Conservation (phyloP, 306 rosid species). For the Cucumis melo region DNA sequence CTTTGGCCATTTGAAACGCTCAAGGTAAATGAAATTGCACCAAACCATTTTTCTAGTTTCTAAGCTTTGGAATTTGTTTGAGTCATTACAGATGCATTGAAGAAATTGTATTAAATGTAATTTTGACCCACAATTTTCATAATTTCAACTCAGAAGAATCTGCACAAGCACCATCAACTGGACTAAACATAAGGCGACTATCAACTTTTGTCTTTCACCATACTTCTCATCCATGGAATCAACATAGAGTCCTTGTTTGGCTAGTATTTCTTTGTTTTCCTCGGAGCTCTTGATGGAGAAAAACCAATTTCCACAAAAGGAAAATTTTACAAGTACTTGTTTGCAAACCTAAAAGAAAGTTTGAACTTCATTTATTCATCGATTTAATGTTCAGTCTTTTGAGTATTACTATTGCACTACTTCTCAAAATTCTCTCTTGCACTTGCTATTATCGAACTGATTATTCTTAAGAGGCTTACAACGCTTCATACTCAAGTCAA, state of each 20-base stretch:
- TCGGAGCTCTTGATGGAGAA: neutral
- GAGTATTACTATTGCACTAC: neutral
- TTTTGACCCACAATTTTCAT: slow-evolving; percentile 2
- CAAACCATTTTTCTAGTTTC: neutral
- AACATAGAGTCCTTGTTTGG: slow-evolving; percentile 69
- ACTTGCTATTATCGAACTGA: neutral
- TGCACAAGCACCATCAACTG: slow-evolving; percentile 16
- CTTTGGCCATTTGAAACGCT: slow-evolving; percentile 33
- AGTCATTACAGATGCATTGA: neutral
- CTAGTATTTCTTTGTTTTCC: slow-evolving; percentile 44
- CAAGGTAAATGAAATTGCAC: slow-evolving; percentile 28
- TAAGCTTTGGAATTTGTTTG: neutral
- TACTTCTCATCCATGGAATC: slow-evolving; percentile 85
- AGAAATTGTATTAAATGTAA: neutral
- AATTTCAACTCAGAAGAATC: slow-evolving; percentile 38
- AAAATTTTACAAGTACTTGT: too few species aligned
- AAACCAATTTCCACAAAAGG: neutral
- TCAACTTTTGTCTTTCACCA: slow-evolving; percentile 54
- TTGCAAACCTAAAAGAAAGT: neutral
- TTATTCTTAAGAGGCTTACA: neutral
- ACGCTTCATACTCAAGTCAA: neutral
- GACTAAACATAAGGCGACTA: slow-evolving; percentile 38
- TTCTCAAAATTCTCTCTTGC: neutral
- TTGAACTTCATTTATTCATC: neutral
- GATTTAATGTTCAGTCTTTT: neutral